Evolutionary conservation across 202 grass and related monocot species (phyloP).

Genomic region (Carex arenaria): DNA sequence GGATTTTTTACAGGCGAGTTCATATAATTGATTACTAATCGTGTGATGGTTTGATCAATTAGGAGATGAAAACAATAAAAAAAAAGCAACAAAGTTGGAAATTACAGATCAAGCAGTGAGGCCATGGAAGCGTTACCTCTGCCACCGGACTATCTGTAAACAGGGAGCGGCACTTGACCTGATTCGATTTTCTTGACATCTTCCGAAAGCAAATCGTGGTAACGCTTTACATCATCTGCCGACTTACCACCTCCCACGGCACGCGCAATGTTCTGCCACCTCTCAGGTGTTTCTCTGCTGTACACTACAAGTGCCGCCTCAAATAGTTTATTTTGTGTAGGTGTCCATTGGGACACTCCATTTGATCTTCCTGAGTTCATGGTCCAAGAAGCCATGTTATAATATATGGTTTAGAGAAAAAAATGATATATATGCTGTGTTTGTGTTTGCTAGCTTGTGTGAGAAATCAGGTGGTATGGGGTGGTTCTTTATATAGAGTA

Average conservation of each 20-base stretch:
- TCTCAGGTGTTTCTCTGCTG: slow-evolving; percentile 47
- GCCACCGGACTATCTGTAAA: slow-evolving; percentile 15
- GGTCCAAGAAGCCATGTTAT: slow-evolving; percentile 49
- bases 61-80: not conserved
- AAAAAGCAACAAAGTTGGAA: not conserved
- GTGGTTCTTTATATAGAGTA: not conserved
- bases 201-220: slow-evolving; percentile 30
- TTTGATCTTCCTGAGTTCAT: slow-evolving; percentile 22
- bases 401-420: slow-evolving; percentile 1
- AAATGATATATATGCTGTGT: not conserved
- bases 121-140: not conserved
- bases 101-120: not conserved
- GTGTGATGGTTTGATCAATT: not conserved
- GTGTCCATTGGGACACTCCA: slow-evolving; percentile 30
- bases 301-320: slow-evolving; percentile 48
- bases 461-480: not conserved
- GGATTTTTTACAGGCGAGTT: not conserved
- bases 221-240: slow-evolving; percentile 39
- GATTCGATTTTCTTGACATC: slow-evolving; percentile 44
- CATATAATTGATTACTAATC: not conserved
- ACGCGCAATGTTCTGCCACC: slow-evolving; percentile 53
- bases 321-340: slow-evolving; percentile 41
- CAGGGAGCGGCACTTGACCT: slow-evolving; percentile 27
- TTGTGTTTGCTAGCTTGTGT: not conserved
- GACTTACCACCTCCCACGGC: slow-evolving; percentile 48